Evolutionary conservation across 164 flowering plant species (phyloP).

Genomic region (Houttuynia cordata): DNA sequence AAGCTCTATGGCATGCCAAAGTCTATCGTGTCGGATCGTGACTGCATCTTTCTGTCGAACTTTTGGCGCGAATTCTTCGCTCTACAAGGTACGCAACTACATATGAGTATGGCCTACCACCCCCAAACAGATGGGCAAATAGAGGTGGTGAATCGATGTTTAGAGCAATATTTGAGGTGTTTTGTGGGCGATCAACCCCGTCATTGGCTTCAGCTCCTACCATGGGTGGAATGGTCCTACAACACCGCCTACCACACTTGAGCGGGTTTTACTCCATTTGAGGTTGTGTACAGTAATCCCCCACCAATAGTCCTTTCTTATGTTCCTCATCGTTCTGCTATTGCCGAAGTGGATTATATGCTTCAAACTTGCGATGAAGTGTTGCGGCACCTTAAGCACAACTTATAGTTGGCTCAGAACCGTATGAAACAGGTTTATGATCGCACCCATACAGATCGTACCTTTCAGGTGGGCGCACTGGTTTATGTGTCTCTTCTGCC

Average conservation of each 20-base stretch:
- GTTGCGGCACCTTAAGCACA: neutral
- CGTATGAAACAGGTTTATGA: neutral
- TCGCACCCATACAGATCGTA: neutral
- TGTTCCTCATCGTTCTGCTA: neutral
- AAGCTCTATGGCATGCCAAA: constrained; percentile 6
- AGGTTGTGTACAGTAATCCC: neutral
- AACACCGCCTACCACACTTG: neutral
- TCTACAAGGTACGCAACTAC: neutral
- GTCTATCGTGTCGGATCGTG: constrained; percentile 1
- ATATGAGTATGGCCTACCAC: constrained; percentile 1
- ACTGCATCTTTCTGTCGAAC: neutral
- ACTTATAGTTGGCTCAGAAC: neutral
- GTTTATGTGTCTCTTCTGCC: neutral
- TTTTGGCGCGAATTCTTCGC: neutral
- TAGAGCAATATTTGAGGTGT: constrained; percentile 5
- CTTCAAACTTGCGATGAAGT: neutral
- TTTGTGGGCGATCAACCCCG: neutral
- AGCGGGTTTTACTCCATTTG: neutral
- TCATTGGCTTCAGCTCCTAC: neutral
- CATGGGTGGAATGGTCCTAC: neutral
- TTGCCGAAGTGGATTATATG: neutral
- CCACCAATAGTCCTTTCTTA: neutral
- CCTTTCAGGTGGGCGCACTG: neutral
- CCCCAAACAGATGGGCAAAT: constrained; percentile 4
- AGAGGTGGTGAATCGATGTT: neutral